Conservation (phyloP, 2,329 filamentous ascomycete genomes). For the Neopestalotiopsis sp. region DNA sequence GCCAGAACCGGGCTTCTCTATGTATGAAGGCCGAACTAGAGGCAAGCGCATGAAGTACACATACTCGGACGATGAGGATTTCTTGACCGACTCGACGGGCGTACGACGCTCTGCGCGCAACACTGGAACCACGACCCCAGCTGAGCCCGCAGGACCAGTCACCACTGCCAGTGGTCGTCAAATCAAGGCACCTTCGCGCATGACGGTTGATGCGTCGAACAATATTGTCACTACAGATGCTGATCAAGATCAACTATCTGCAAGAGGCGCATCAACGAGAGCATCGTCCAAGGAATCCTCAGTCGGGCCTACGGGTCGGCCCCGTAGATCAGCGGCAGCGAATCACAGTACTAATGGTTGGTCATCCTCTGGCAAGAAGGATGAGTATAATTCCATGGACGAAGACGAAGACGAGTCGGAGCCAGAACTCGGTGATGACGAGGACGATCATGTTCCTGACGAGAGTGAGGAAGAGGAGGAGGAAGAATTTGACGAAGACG, state of each 20-base stretch:
- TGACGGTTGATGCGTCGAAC: slow-evolving; percentile 64
- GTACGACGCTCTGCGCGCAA: slow-evolving; percentile 74
- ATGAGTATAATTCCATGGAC: slow-evolving; percentile 58
- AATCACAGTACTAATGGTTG: slow-evolving; percentile 57
- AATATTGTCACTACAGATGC: slow-evolving; percentile 51
- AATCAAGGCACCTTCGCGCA: slow-evolving; percentile 70
- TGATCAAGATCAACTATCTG: slow-evolving; percentile 33
- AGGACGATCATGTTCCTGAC: slow-evolving; percentile 69
- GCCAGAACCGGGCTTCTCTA: slow-evolving; percentile 85
- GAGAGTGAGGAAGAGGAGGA: slow-evolving; percentile 50
- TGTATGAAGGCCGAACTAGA: slow-evolving; percentile 94
- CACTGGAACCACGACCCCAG: slow-evolving; percentile 74
- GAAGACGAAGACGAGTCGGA: slow-evolving; percentile 44
- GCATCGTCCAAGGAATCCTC: slow-evolving; percentile 44
- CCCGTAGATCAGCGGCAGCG: slow-evolving; percentile 54
- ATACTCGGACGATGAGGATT: slow-evolving; percentile 86
- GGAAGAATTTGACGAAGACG: slow-evolving; percentile 62
- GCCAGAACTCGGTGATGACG: slow-evolving; percentile 66
- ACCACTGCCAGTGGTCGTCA: slow-evolving; percentile 88
- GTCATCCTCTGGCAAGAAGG: slow-evolving; percentile 45
- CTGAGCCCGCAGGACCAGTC: slow-evolving; percentile 65
- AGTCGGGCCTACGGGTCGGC: slow-evolving; percentile 51
- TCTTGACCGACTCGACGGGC: slow-evolving; percentile 65
- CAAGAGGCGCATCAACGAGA: slow-evolving; percentile 13
- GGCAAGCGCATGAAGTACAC: slow-evolving; percentile 98